phyloP scores from a whole-genome alignment of 768 basidiomycete species.

The Sistotremastrum suecicum region DNA sequence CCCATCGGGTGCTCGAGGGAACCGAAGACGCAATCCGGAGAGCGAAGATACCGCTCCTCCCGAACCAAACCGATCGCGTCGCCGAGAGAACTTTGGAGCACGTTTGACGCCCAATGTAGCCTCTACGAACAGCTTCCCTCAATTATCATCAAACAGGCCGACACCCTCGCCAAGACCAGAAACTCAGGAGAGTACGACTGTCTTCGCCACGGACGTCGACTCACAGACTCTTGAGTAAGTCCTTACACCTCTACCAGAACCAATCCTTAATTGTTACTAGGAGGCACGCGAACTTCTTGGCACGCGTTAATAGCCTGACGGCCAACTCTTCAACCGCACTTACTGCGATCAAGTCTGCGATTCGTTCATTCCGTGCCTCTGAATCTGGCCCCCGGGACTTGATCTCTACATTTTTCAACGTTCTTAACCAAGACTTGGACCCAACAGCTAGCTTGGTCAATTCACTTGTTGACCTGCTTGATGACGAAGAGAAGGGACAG shows the following conservation, averaged over 20 bases:
- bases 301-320: conserved; percentile 45
- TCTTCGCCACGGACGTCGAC: too few relatives aligned
- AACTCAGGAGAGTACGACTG: not conserved
- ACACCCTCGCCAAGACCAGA: not conserved
- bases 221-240: too few relatives aligned
- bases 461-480: conserved; percentile 59
- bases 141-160: too few relatives aligned
- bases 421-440: conserved; percentile 53
- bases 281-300: conserved; percentile 49
- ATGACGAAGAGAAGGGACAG: conserved; percentile 73
- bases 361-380: conserved; percentile 60
- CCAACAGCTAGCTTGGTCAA: conserved; percentile 63
- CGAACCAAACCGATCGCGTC: conserved; percentile 18
- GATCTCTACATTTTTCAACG: conserved; percentile 79
- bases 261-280: conserved; percentile 23
- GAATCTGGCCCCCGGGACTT: conserved; percentile 77
- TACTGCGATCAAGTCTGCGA: conserved; percentile 55
- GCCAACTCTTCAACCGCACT: conserved; percentile 43
- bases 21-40: conserved; percentile 28
- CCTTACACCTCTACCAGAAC: too few relatives aligned
- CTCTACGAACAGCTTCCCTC: conserved; percentile 5
- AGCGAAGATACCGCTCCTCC: conserved; percentile 20
- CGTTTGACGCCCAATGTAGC: conserved; percentile 32
- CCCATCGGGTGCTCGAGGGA: conserved; percentile 19
- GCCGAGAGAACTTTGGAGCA: conserved; percentile 51